Conservation (phyloP, 129 eudicot species). For the carrot (Daucus carota) region DNA sequence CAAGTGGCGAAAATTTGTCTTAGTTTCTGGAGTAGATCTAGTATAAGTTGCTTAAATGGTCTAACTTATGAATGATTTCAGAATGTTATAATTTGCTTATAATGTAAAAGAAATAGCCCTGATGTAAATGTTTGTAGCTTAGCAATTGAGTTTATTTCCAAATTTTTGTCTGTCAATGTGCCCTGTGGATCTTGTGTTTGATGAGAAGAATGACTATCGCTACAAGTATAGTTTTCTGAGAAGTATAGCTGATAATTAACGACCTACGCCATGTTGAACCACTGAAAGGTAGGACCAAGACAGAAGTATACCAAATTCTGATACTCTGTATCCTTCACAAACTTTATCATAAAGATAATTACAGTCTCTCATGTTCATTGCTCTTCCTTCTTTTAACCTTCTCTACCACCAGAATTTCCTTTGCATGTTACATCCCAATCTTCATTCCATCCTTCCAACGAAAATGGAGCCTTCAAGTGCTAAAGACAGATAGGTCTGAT, state of each 20-base stretch:
- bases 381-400: not conserved
- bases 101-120: not conserved
- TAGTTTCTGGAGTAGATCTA: not conserved
- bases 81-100: not conserved
- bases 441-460: not conserved
- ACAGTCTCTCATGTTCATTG: not conserved
- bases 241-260: not conserved
- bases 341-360: not conserved
- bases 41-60: not conserved
- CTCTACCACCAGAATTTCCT: not conserved
- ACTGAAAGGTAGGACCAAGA: not conserved
- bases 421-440: not conserved
- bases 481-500: not conserved
- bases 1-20: not conserved
- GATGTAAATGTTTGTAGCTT: not conserved
- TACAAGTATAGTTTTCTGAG: not conserved
- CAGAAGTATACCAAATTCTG: not conserved
- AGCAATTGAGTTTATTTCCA: not conserved
- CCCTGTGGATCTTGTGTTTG: not conserved
- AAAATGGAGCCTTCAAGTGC: not conserved
- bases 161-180: not conserved
- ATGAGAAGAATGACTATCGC: not conserved
- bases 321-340: not conserved
- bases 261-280: not conserved
- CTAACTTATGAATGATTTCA: not conserved